Base-by-base conservation (phyloP, 1,284 basidiomycete genomes). In the Wallemia ichthyophaga region DNA sequence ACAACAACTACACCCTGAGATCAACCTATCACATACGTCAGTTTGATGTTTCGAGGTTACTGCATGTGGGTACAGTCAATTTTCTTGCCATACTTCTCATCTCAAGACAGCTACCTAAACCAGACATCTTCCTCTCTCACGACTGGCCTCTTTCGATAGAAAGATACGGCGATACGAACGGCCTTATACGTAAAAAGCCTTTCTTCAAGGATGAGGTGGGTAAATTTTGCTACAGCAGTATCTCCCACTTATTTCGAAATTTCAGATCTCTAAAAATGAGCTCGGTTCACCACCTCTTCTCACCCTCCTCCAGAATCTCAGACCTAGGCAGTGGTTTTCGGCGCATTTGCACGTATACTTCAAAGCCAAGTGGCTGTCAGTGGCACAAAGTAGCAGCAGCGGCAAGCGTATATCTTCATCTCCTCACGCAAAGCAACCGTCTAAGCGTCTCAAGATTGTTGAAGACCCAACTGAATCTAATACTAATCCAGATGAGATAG, bases 101-200 rank as follows among this genome's bases (percentile, higher is more conserved):
- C 37, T 3, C 23, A 27, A 13, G 28, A 23, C 60, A 84, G 80
- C 73, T 83, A 24, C 73, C 79, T 2, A 72, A 60, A 68, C 55
- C 79, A 0, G 73, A 81, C 48, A 76, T 96, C 27, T 84, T 95
- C 70, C 73, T 98, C 23, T 94, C 88, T 1, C 94, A 98, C 68
- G 92, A 98, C 71, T 98, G 92, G 94, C 94, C 94, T 0, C 78
- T 80, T 57, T 76, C 76, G 0, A 91, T 98, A 62, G 85, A 83
- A 61, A 78, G 80, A 23, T 75, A 86, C 64, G 91, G 92, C 7
- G 76, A 96, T 66, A 71, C 79, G 1, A 65, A 68, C 1, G 72
- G 65, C 19, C 74, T 98, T 1, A 71, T 96, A 23, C 73, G 78
- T 9, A 76, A 76, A 57, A 98, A 96, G 69, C 78, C 81, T 0